A percentile compares a stretch with the other conserved stretches of the same genome.
phyloP scores from a whole-genome alignment of 2,329 filamentous ascomycete species.

The Torrubiellomyces zombiae region DNA sequence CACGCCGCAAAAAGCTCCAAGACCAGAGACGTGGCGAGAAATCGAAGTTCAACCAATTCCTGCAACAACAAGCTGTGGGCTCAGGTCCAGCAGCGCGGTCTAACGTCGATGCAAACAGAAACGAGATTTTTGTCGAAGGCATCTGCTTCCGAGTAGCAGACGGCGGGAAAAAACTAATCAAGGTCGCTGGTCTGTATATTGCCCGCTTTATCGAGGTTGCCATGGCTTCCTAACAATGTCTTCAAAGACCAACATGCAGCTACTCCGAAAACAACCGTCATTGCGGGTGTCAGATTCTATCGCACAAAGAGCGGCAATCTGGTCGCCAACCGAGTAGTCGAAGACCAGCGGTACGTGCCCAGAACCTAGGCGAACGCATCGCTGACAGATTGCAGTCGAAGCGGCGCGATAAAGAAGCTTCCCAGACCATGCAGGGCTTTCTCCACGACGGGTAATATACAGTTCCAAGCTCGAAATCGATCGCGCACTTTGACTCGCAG shows the following conservation, averaged over 20 bases:
- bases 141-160: slow-evolving; percentile 58
- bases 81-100: slow-evolving; percentile 9
- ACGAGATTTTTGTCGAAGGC: slow-evolving; percentile 54
- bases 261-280: slow-evolving; percentile 53
- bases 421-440: slow-evolving; percentile 59
- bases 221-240: slow-evolving; percentile 15
- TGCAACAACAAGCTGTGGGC: slow-evolving; percentile 12
- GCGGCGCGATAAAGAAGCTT: slow-evolving; percentile 46
- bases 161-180: slow-evolving; percentile 69
- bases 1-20: slow-evolving; percentile 38
- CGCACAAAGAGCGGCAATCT: slow-evolving; percentile 81
- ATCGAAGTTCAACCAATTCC: slow-evolving; percentile 28
- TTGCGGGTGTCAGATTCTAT: slow-evolving; percentile 69
- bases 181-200: slow-evolving; percentile 46
- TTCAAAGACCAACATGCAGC: slow-evolving; percentile 41
- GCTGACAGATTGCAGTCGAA: slow-evolving; percentile 29
- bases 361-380: slow-evolving; percentile 8
- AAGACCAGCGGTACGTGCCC: slow-evolving; percentile 53
- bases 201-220: too few species aligned
- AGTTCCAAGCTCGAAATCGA: slow-evolving; percentile 18
- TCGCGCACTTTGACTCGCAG: too few species aligned
- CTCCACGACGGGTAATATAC: slow-evolving; percentile 50
- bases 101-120: slow-evolving; percentile 17
- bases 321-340: slow-evolving; percentile 58
- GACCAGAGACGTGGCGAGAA: slow-evolving; percentile 41